These are phyloP conservation scores for Ceratocystis albifundus DNA, from an alignment of 2,329 filamentous ascomycete species.

Conservation along the genomic window DNA sequence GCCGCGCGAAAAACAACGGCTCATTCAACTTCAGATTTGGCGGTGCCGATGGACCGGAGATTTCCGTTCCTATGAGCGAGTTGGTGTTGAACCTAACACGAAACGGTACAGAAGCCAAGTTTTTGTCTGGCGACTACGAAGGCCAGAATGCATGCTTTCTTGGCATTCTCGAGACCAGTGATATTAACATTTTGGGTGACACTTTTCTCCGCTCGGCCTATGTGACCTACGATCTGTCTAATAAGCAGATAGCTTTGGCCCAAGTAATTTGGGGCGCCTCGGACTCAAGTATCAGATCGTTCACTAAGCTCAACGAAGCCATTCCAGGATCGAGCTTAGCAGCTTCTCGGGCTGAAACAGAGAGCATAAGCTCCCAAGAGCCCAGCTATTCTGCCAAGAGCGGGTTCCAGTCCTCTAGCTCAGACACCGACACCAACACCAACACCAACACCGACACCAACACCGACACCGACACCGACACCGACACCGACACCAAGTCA, in stretches of 20 bases:
- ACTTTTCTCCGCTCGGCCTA: conserved; percentile 50
- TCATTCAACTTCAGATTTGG: conserved; percentile 46
- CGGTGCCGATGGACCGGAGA: conserved; percentile 37
- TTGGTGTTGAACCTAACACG: conserved; percentile 39
- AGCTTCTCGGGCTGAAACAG: neutral
- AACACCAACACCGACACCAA: no score
- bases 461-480: no score
- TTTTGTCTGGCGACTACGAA: conserved; percentile 32
- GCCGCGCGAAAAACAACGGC: conserved; percentile 35
- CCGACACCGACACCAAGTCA: no score
- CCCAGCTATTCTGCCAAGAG: conserved; percentile 14
- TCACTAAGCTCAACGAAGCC: conserved; percentile 37
- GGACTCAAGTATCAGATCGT: conserved; percentile 39
- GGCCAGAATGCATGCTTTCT: conserved; percentile 43
- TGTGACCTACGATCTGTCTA: conserved; percentile 48
- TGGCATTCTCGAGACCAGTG: conserved; percentile 43
- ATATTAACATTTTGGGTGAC: conserved; percentile 41
- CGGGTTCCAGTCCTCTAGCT: conserved; percentile 16
- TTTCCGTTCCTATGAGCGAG: conserved; percentile 45
- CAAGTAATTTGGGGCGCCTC: conserved; percentile 46
- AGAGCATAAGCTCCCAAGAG: conserved; percentile 9
- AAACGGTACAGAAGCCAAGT: conserved; percentile 27
- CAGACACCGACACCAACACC: no score
- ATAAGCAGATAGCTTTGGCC: conserved; percentile 46
- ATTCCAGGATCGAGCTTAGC: conserved; percentile 32